Conservation (phyloP, 257 asterid species). For the Gardenia jasminoides region DNA sequence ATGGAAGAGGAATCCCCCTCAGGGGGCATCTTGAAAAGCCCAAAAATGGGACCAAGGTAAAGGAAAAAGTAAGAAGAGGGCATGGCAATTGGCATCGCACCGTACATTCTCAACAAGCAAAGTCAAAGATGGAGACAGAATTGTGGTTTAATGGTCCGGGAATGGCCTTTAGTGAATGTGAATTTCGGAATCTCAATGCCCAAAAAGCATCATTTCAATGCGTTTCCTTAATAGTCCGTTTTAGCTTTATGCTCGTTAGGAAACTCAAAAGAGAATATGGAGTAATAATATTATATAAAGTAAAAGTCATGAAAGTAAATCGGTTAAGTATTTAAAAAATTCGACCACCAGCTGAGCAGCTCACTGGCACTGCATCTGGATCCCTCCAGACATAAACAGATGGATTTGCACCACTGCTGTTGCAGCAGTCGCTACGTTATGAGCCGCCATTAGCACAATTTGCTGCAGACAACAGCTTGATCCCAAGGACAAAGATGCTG, state of each 20-base stretch:
- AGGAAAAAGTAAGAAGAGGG: not conserved
- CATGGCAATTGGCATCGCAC: conserved; percentile 27
- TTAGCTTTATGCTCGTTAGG: not conserved
- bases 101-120: conserved; percentile 31
- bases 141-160: not conserved
- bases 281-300: not conserved
- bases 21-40: conserved; percentile 13
- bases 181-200: conserved; percentile 25
- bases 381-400: too few relatives aligned
- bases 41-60: conserved; percentile 5
- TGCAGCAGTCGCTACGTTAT: too few relatives aligned
- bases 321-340: not conserved
- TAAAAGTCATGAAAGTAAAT: too few relatives aligned
- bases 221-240: not conserved
- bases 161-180: conserved; percentile 15
- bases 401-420: too few relatives aligned
- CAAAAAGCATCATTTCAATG: not conserved
- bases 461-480: not conserved
- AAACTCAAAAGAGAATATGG: too few relatives aligned
- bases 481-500: too few relatives aligned
- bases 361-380: too few relatives aligned
- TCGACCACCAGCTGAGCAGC: not conserved
- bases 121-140: conserved; percentile 24
- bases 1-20: not conserved
- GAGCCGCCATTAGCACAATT: not conserved